Base-by-base conservation (phyloP, 2,329 filamentous ascomycete species). In the Aspergillus sp. region DNA sequence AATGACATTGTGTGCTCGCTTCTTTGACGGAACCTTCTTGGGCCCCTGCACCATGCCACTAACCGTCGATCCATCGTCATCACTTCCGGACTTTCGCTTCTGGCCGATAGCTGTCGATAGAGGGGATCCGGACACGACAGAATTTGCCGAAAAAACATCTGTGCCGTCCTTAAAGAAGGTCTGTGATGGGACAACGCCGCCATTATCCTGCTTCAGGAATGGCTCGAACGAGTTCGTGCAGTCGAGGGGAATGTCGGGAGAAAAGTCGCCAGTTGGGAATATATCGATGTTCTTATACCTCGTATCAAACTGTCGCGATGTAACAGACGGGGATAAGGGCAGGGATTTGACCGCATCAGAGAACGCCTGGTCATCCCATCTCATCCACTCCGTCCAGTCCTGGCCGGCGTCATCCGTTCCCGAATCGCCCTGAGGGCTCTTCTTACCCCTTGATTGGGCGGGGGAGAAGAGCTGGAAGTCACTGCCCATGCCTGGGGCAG, bases 1-100 rank as follows among this genome's bases (percentile, higher is more conserved):
- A 62, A 98, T 97, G 83, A 98, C 95, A 75, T 97, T 98, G 77
- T 98, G 93, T 2, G 93, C 92, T 33, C 93, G 96, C 82, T 97
- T 97, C 82, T 96, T 97, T 69, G 80, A 67, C 82, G 87, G 66
- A 80, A 84, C 64, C 82, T 85, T 81, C 12, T 88, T 76, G 40
- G 68, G 66, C 2, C 66, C 63, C 55, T 66, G 68, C 3, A 67
- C 57, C 23, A 67, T 54, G 9, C 61, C 64, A 43, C 75, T 74
- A 68, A 68, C 62, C 1, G 63, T 66, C 5, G 67, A 68, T 15
- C 67, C 64, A 56, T 70, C 67, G 47, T 77, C 74, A n/a, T 85
- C 84, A 50, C 81, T 82, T 0, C 87, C 87, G 0, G 86, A 84
- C 76, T 91, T 92, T 64, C 89, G 84, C 76, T 91, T 92, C 65